These are phyloP conservation scores for Cylindrodendrum hubeiense DNA, from an alignment of 2,329 filamentous ascomycete genomes.

Conservation along the genomic window DNA sequence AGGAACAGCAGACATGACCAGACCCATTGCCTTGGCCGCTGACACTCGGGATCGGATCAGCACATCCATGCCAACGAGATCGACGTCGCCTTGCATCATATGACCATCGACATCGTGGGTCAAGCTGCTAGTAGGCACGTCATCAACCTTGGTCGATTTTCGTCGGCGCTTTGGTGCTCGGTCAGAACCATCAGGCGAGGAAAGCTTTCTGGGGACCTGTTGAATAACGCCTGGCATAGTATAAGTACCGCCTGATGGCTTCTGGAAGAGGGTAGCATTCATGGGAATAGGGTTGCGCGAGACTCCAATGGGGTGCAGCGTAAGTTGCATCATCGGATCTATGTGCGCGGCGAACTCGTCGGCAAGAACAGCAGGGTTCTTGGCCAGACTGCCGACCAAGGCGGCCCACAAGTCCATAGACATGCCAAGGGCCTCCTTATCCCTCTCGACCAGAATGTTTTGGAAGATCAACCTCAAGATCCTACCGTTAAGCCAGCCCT, in stretches of 20 bases:
- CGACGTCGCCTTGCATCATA: slow-evolving; percentile 97
- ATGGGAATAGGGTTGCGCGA: slow-evolving; percentile 92
- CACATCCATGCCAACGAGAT: slow-evolving; percentile 89
- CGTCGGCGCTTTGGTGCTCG: slow-evolving; percentile 81
- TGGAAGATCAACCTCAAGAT: slow-evolving; percentile 92
- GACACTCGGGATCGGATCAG: slow-evolving; percentile 91
- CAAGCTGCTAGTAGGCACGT: slow-evolving; percentile 70
- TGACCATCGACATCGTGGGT: slow-evolving; percentile 97
- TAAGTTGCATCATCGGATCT: slow-evolving; percentile 84
- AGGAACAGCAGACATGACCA: slow-evolving; percentile 85
- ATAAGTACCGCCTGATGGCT: slow-evolving; percentile 90
- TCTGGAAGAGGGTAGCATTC: slow-evolving; percentile 90
- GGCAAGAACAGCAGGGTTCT: slow-evolving; percentile 73
- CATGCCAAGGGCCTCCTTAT: slow-evolving; percentile 82
- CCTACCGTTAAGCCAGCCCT: slow-evolving; percentile 93
- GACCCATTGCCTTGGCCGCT: slow-evolving; percentile 87
- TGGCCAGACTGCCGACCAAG: slow-evolving; percentile 76
- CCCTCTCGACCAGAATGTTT: slow-evolving; percentile 93
- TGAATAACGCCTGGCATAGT: slow-evolving; percentile 62
- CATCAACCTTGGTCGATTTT: slow-evolving; percentile 86
- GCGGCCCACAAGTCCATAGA: slow-evolving; percentile 91
- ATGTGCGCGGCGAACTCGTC: slow-evolving; percentile 81
- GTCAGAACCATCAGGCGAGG: slow-evolving; percentile 67
- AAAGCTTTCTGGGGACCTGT: slow-evolving; percentile 59
- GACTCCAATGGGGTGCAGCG: slow-evolving; percentile 92